Conservation (phyloP, 305 asterid species). For the Andrographis paniculata region DNA sequence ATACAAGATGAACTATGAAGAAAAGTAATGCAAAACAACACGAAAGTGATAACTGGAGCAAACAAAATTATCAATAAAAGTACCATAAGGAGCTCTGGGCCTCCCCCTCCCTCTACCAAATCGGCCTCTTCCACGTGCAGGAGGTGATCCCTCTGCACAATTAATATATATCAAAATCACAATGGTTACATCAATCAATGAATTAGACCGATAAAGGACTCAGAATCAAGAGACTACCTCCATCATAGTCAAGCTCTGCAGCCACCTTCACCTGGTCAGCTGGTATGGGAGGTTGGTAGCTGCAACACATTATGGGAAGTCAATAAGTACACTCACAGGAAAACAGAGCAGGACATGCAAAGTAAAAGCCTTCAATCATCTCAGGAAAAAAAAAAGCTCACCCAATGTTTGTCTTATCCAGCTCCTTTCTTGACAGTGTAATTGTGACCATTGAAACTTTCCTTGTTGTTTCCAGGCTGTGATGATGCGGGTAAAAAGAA, state of each 20-base stretch:
- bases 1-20: background rate
- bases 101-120: slow-evolving; percentile 84
- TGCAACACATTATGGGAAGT: slow-evolving; percentile 19
- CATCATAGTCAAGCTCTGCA: slow-evolving; percentile 58
- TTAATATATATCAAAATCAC: slow-evolving; percentile 7
- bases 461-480: slow-evolving; percentile 83
- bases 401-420: slow-evolving; percentile 34
- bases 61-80: background rate
- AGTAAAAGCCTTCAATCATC: background rate
- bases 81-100: slow-evolving; percentile 54
- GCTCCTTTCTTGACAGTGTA: slow-evolving; percentile 70
- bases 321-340: background rate
- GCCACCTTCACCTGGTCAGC: slow-evolving; percentile 73
- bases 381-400: slow-evolving; percentile 1
- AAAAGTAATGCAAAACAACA: background rate
- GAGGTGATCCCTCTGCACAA: slow-evolving; percentile 62
- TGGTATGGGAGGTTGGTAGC: slow-evolving; percentile 87
- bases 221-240: slow-evolving; percentile 37
- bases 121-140: slow-evolving; percentile 62
- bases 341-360: slow-evolving; percentile 4
- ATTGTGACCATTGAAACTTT: slow-evolving; percentile 93
- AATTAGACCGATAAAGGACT: background rate
- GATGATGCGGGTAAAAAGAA: slow-evolving; percentile 11
- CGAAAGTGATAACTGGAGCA: background rate
- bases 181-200: background rate